Evolutionary conservation across 2,329 filamentous ascomycete species (phyloP).

Genomic region (Colletotrichum sp.): DNA sequence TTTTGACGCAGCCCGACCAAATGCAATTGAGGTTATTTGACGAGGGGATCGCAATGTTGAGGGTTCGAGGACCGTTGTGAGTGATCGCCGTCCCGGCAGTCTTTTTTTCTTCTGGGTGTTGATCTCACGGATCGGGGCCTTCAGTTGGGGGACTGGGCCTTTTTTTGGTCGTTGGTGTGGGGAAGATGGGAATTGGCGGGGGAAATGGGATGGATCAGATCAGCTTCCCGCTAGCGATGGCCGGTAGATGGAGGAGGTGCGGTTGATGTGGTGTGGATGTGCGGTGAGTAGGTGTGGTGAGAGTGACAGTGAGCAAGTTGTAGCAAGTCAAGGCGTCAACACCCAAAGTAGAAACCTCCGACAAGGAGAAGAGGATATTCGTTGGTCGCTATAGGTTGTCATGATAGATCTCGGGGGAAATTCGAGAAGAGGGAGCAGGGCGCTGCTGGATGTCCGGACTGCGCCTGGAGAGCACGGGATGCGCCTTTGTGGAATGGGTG

Average conservation of each 20-base stretch:
- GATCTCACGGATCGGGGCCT: slow-evolving; percentile 15
- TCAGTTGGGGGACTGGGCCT: background rate
- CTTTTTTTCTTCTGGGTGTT: background rate
- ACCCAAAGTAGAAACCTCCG: slow-evolving; percentile 46
- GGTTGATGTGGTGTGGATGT: background rate
- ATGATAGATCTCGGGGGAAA: slow-evolving; percentile 36
- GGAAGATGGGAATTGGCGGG: slow-evolving; percentile 10
- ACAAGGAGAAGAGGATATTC: slow-evolving; percentile 42
- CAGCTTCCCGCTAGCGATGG: slow-evolving; percentile 7
- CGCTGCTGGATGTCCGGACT: background rate
- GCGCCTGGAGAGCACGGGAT: background rate
- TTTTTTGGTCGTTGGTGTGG: slow-evolving; percentile 9
- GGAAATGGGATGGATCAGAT: slow-evolving; percentile 12
- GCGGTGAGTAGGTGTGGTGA: background rate
- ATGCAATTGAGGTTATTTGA: background rate
- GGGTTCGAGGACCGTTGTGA: background rate
- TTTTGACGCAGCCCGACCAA: background rate
- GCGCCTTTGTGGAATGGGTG: slow-evolving; percentile 1
- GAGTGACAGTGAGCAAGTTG: background rate
- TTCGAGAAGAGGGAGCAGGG: background rate
- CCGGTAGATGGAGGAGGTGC: slow-evolving; percentile 8
- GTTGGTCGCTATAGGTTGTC: slow-evolving; percentile 38
- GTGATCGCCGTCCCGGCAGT: background rate
- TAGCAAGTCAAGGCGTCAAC: slow-evolving; percentile 40
- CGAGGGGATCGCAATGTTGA: background rate